Evolutionary conservation across 768 basidiomycete genomes (phyloP), one percentile per base, ranked within the genome.

Genomic region (Russula virescens): DNA sequence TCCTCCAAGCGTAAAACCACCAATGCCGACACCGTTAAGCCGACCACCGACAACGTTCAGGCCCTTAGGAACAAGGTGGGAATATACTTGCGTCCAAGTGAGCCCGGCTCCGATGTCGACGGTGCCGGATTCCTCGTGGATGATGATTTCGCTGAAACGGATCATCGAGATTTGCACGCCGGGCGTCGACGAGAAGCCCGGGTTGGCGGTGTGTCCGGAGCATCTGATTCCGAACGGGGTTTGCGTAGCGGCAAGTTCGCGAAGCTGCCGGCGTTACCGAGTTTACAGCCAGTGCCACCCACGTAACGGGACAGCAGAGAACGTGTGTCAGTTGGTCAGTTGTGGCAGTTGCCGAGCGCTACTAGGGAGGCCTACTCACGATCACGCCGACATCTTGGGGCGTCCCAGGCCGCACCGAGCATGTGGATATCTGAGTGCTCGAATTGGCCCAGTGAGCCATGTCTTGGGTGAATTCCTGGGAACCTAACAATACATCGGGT

Each of bases 1-100:
- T 49, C 47, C 47, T 2, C 57, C 47, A 40, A 58, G 35, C 1
- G 7, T 25, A 10, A 49, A 49, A 7, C 47, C 47, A 5, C 23
- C 23, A 6, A 58, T 18, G 19, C 57, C 57, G 35, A 58, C 47
- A 5, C 35, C 47, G 16, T 21, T 35, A 23, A 55, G 25, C 18
- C 65, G 63, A n/a, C 67, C 67, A 21, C 69, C 69, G 11, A 67
- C 61, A 21, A 70, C 63, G 45, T 60, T 70, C 31, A 69, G 21
- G 18, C 64, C 62, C 11, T 40, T 54, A 11, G 67, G 62, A 3
- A 49, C 43, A 10, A 70, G 50, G 9, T 54, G 43, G 16, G 46
- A 45, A n/a, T 70, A 70, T 10, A 70, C 65, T 11, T 70, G 62
- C 34, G 67, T 66, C 70, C 69, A 70, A 5, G 63, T 66, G 16